Evolutionary conservation across 2,329 filamentous ascomycete genomes (phyloP), one percentile per base, ranked within the genome.

Genomic region (Colletotrichum orbiculare): DNA sequence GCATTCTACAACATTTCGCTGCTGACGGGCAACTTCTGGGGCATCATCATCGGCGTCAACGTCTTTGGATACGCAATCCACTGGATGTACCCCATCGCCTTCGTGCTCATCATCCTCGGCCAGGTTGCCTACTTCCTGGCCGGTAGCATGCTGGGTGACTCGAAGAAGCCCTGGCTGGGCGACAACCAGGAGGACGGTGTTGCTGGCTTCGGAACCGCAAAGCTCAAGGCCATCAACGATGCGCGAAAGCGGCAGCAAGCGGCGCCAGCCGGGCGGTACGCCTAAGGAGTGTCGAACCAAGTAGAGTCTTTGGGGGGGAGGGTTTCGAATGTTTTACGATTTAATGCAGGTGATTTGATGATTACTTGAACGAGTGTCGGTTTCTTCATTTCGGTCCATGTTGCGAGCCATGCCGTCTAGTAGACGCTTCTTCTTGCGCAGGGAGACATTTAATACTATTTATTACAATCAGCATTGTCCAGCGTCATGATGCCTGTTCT

Each of bases 1-100:
- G 95, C 94, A 17, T 97, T 99, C 80, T 96, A 97, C 83, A 97
- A 99, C 78, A 97, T 98, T 73, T 95, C 91, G 8, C 83, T 99
- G 69, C 83, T 99, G 66, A 98, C 96, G 2, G 93, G 90, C 71
- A 97, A 97, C 80, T 98, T 98, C 81, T 99, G 96, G 96, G 94
- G 94, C 69, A 91, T 97, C 67, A 91, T 96, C 70, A 95, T 99
- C 71, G 96, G 96, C 54, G 88, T 96, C 70, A 86, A 90, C 75
- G 92, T 98, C 53, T 97, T 99, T 73, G 88, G 90, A 48, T 87
- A 91, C 71, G 79, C 79, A 45, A 88, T 99, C 63, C 92, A 97
- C 80, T 97, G 88, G 84, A 85, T 97, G 80, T 99, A 99, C 79
- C 95, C 96, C 6, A 92, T 97, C 74, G 95, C 96, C 11, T 99